Evolutionary conservation across 495 filamentous ascomycete genomes (phyloP), one percentile per base, ranked within the genome.

Genomic region (Podospora pseudoanserina): DNA sequence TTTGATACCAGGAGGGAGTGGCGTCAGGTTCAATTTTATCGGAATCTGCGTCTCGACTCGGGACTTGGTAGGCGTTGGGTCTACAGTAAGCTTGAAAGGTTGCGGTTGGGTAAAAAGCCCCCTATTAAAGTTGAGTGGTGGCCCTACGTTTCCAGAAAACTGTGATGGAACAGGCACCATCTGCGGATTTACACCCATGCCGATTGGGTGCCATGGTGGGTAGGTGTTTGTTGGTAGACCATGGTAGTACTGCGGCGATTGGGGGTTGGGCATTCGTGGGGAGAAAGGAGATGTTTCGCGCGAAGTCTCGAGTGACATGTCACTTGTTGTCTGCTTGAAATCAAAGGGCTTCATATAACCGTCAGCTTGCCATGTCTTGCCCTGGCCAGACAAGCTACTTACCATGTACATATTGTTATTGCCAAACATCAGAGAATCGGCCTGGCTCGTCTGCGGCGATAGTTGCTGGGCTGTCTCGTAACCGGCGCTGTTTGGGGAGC

Each of bases 1-100:
- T 65, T 87, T 91, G 39, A 93, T 86, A 20, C 91, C 90, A 3
- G 78, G 72, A 1, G 94, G 94, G 60, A 93, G 79, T 13, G 90
- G 87, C 63, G 84, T 86, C 6, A 97, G 79, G 3, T 88, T 90
- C 69, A 97, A 81, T 70, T 86, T 87, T 68, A 97, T 89, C 2
- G 88, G 87, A 67, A 97, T 96, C 74, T 98, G 94, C 0, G 94
- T 98, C 80, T 98, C 94, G 19, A 98, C 94, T 9, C 94, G 87
- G 19, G 94, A 96, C 78, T 97, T 98, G 39, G 39, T 11, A 16
- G 39, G 39, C 13, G 39, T 49, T 6, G 39, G 39, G 9, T 49
- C 39, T 11, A 49, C 15, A 1, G 39, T 49, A 49, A 49, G 39
- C 39, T 11, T 49, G 39, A 49, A 49, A 49, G 39, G 39, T 16